phyloP scores from a whole-genome alignment of 2,329 filamentous ascomycete genomes.

The Scolecobasidium constrictum region DNA sequence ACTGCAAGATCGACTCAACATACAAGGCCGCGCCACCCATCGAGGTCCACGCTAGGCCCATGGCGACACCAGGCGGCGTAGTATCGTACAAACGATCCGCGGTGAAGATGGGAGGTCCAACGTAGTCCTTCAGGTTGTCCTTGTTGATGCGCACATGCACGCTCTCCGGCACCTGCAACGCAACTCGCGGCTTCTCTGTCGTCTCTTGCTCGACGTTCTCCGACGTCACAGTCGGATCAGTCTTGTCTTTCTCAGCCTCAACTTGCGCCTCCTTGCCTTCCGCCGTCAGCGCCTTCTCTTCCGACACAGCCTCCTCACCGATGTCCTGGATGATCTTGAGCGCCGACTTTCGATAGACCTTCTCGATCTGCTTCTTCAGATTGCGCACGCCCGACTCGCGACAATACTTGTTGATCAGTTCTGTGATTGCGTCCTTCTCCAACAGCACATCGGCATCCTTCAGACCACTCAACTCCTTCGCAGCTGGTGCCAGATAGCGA shows the following conservation, averaged over 20 bases:
- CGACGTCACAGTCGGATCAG: constrained; percentile 52
- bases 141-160: constrained; percentile 82
- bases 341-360: constrained; percentile 94
- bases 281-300: constrained; percentile 71
- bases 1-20: constrained; percentile 91
- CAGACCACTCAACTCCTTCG: constrained; percentile 86
- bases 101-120: constrained; percentile 90
- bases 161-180: constrained; percentile 71
- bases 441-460: constrained; percentile 86
- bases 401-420: constrained; percentile 97
- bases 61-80: constrained; percentile 86
- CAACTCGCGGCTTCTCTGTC: constrained; percentile 57
- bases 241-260: constrained; percentile 56
- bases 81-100: constrained; percentile 90
- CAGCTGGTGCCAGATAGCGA: constrained; percentile 79
- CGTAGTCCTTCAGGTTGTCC: constrained; percentile 90
- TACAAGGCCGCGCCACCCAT: constrained; percentile 96
- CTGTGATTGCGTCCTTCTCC: constrained; percentile 77
- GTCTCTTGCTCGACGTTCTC: constrained; percentile 46
- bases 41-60: constrained; percentile 97
- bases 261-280: constrained; percentile 72
- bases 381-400: constrained; percentile 95
- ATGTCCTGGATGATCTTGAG: constrained; percentile 94
- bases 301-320: constrained; percentile 71
- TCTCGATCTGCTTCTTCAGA: constrained; percentile 98